Conservation (phyloP, 2,329 filamentous ascomycete genomes). For the Fusarium neocosmosporiellum region DNA sequence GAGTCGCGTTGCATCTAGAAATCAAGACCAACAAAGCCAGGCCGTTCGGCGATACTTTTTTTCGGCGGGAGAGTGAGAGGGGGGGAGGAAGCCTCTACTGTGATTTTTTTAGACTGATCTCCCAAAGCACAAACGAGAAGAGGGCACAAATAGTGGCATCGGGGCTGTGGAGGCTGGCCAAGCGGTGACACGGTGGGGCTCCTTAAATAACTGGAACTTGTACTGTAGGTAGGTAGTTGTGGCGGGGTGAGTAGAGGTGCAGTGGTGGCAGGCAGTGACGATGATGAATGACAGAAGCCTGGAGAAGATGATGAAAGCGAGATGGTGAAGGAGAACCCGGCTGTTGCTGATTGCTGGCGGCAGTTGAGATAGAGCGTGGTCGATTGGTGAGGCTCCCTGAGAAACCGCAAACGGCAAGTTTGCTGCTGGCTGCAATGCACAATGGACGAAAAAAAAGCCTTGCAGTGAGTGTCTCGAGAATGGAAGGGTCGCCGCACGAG, state of each 20-base stretch:
- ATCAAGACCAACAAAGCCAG: slow-evolving; percentile 24
- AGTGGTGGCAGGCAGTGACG: slow-evolving; percentile 6
- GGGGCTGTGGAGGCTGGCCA: slow-evolving; percentile 36
- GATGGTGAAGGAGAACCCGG: background rate
- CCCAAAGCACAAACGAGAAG: slow-evolving; percentile 10
- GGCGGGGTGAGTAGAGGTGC: background rate
- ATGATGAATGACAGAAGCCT: background rate
- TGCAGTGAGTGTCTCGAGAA: background rate
- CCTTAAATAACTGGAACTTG: slow-evolving; percentile 14
- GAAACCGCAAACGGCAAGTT: background rate
- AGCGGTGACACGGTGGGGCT: slow-evolving; percentile 38
- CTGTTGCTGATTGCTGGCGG: background rate
- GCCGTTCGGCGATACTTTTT: slow-evolving; percentile 16
- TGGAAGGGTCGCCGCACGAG: background rate
- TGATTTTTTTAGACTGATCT: slow-evolving; percentile 25
- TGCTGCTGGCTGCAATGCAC: background rate
- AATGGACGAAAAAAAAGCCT: background rate
- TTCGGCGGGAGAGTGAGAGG: slow-evolving; percentile 8
- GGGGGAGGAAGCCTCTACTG: slow-evolving; percentile 6
- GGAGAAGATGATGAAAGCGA: background rate
- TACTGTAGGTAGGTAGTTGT: background rate
- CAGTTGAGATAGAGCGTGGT: background rate
- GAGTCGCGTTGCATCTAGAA: slow-evolving; percentile 33
- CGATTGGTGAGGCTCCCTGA: background rate
- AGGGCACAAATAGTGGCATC: slow-evolving; percentile 29